Conservation (phyloP, 305 asterid species). For the Solanum hybrid region DNA sequence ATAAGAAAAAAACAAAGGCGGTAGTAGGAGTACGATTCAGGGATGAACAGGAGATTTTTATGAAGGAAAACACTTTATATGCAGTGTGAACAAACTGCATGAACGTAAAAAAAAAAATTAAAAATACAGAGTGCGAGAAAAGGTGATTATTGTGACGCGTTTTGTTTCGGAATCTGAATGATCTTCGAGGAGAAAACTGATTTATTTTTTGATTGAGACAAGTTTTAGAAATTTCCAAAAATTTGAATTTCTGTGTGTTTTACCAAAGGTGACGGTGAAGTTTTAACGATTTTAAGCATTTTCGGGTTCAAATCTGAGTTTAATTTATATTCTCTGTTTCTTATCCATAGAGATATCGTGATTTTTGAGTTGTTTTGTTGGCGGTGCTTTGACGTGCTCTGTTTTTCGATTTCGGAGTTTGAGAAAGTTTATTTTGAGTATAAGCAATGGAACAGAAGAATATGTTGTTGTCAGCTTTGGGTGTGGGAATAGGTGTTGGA, state of each 20-base stretch:
- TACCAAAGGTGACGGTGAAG: background rate
- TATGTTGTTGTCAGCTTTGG: slow-evolving; percentile 70
- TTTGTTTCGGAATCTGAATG: background rate
- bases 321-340: background rate
- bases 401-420: background rate
- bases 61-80: background rate
- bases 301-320: background rate
- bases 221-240: background rate
- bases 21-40: background rate
- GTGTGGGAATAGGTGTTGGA: slow-evolving; percentile 81
- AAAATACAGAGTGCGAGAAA: background rate
- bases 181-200: background rate
- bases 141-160: background rate
- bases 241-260: background rate
- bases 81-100: background rate
- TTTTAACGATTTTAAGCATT: background rate
- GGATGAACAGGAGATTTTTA: background rate
- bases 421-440: background rate
- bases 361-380: background rate
- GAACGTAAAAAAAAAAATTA: background rate
- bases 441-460: slow-evolving; percentile 58
- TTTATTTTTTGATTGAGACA: background rate
- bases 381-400: background rate
- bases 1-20: background rate
- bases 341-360: background rate